A percentile compares a stretch with the other conserved stretches of the same genome.
Evolutionary conservation across 164 flowering plant genomes (phyloP).

Genomic region (Aristolochia californica): DNA sequence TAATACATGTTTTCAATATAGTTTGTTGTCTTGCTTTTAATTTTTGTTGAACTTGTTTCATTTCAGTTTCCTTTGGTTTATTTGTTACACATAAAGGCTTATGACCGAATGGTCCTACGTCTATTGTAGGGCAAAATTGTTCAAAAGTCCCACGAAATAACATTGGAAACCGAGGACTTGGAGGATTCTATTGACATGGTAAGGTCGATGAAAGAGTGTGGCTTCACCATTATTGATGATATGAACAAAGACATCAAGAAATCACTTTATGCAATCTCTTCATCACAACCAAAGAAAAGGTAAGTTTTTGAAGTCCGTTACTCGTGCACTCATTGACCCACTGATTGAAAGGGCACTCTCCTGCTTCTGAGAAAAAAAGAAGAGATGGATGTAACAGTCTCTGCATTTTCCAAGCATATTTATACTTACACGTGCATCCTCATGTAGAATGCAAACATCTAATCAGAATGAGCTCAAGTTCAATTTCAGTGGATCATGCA

Average conservation of each 20-base stretch:
- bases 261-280: slow-evolving; percentile 27
- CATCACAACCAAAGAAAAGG: slow-evolving; percentile 1
- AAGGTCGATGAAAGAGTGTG: slow-evolving; percentile 73
- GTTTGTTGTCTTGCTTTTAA: not conserved
- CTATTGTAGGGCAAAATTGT: slow-evolving; percentile 25
- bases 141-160: slow-evolving; percentile 44
- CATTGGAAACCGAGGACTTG: slow-evolving; percentile 57
- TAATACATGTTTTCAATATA: not conserved
- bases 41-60: not conserved
- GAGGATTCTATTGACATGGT: slow-evolving; percentile 66
- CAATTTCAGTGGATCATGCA: too few species aligned
- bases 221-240: slow-evolving; percentile 45
- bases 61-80: not conserved
- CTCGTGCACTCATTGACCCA: not conserved
- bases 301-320: not conserved
- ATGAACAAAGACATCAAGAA: slow-evolving; percentile 66
- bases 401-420: too few species aligned
- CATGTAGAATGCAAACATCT: too few species aligned
- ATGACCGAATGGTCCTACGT: too few species aligned
- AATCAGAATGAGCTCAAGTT: too few species aligned
- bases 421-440: too few species aligned
- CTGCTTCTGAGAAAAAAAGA: too few species aligned
- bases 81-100: not conserved
- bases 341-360: too few species aligned
- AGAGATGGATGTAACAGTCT: too few species aligned